Evolutionary conservation across 1,284 basidiomycete genomes (phyloP).

Genomic region (Rhizoctonia solani): DNA sequence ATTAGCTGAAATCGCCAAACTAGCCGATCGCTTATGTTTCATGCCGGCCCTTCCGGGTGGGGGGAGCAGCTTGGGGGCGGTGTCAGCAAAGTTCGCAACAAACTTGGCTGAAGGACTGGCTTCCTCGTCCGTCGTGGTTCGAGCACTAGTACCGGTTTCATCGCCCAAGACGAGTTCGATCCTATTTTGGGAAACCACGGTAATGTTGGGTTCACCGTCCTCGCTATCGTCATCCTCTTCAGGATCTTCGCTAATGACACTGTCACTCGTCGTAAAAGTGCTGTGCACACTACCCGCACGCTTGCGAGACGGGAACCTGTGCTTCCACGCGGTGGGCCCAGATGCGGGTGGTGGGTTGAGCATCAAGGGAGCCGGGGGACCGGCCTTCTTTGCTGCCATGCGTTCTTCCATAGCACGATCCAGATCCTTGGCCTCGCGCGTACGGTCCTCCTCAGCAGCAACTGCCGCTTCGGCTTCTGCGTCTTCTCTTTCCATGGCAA

Average conservation of each 20-base stretch:
- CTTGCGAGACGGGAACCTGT: conserved; percentile 32
- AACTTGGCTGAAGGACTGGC: conserved; percentile 40
- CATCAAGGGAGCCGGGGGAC: conserved; percentile 66
- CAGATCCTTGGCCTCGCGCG: conserved; percentile 67
- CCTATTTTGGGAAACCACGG: conserved; percentile 5
- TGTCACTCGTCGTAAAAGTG: conserved; percentile 57
- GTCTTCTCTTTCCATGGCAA: conserved; percentile 65
- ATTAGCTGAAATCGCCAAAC: conserved; percentile 21
- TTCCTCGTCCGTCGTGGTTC: conserved; percentile 42
- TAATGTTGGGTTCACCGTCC: conserved; percentile 24
- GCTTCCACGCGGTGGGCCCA: conserved; percentile 61
- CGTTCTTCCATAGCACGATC: conserved; percentile 84
- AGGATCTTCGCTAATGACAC: conserved; percentile 66
- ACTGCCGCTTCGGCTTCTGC: conserved; percentile 47
- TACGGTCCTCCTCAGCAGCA: conserved; percentile 27
- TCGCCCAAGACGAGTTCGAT: conserved; percentile 6
- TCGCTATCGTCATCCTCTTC: conserved; percentile 35
- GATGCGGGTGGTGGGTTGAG: conserved; percentile 41
- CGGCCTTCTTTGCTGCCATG: conserved; percentile 66
- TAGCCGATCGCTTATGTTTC: conserved; percentile 31
- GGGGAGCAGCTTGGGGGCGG: conserved; percentile 43
- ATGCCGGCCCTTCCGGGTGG: conserved; percentile 34
- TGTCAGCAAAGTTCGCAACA: conserved; percentile 39
- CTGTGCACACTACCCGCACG: conserved; percentile 71
- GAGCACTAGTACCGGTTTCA: conserved; percentile 17